phyloP scores from a whole-genome alignment of 1,139 yeast species.

The Geotrichum siamense region DNA sequence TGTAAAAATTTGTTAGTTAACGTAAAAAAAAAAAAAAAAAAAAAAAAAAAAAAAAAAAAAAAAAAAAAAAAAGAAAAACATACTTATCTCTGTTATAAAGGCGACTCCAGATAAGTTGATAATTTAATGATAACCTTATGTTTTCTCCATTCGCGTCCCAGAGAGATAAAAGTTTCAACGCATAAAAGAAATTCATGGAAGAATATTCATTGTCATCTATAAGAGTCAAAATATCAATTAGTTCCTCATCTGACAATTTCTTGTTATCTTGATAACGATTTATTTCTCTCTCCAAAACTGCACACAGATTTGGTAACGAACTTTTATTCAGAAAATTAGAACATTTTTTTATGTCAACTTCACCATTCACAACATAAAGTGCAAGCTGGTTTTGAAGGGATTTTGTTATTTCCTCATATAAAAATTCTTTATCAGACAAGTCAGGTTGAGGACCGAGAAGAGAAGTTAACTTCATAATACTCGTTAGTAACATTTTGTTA shows the following conservation, averaged over 20 bases:
- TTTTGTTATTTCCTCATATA: constrained; percentile 20
- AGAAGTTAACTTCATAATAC: constrained; percentile 56
- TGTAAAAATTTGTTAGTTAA: background rate
- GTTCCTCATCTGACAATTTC: constrained; percentile 41
- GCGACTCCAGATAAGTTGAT: constrained; percentile 53
- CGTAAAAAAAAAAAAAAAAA: background rate
- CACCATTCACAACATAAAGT: constrained; percentile 1
- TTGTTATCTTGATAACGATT: constrained; percentile 37
- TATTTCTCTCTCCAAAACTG: constrained; percentile 32
- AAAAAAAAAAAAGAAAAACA: too few relatives aligned
- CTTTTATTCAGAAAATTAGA: constrained; percentile 15
- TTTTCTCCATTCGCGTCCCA: constrained; percentile 29
- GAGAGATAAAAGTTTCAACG: constrained; percentile 37
- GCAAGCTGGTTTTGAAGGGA: constrained; percentile 12
- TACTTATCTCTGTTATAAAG: constrained; percentile 49
- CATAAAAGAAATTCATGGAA: constrained; percentile 37
- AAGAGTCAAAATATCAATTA: constrained; percentile 54
- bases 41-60: too few relatives aligned
- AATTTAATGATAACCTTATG: constrained; percentile 31
- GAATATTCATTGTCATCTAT: constrained; percentile 40
- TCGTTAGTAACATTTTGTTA: constrained; percentile 52
- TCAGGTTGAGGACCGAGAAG: constrained; percentile 13
- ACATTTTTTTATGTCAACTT: constrained; percentile 6
- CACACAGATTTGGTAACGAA: constrained; percentile 16
- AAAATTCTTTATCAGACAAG: constrained; percentile 19